phyloP scores from a whole-genome alignment of 176 grass and related monocot genomes.

The maize (Zea mays) region Zm-B73-REFERENCE-NAM-5.0 NC_050099.1:249549001-249549500 shows the following conservation, averaged over 20 bases:
- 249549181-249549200: constrained; percentile 2
- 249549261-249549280: constrained; percentile 84
- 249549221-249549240: constrained; percentile 42
- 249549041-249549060: neutral
- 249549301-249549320: constrained; percentile 79
- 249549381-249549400: constrained; percentile 74
- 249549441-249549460: constrained; percentile 35
- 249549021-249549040: neutral
- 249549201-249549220: neutral
- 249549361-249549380: constrained; percentile 85
- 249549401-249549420: constrained; percentile 64
- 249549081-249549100: neutral
- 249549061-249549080: neutral
- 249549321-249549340: constrained; percentile 83
- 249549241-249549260: constrained; percentile 41
- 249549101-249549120: neutral
- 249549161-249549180: constrained; percentile 5
- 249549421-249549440: constrained; percentile 56
- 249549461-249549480: constrained; percentile 58
- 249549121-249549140: neutral
- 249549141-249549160: constrained; percentile 3
- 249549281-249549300: constrained; percentile 76
- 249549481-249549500: constrained; percentile 75
- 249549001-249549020: neutral
- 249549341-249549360: constrained; percentile 90